Base-by-base conservation (phyloP, 2,329 filamentous ascomycete species). In the Pseudogymnoascus sp. region DNA sequence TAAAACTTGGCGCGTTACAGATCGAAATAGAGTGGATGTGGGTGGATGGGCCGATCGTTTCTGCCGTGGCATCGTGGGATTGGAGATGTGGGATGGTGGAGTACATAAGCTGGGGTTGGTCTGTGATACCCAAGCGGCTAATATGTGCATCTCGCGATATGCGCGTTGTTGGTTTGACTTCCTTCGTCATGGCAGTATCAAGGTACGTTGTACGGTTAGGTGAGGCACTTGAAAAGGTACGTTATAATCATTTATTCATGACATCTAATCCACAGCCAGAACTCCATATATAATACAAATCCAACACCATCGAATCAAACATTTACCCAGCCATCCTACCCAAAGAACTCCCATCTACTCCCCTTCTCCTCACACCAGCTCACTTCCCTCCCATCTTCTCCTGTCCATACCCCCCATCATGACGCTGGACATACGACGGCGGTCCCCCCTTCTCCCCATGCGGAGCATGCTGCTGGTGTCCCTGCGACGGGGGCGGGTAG, bases 21-120 rank as follows among this genome's bases (percentile, higher is more conserved):
- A 22, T 55, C 14, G 49, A 55, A 55, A 55, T 55, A 55, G 49
- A 52, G 25, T 55, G 49, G 45, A 16, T n/a, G n/a, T n/a, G 14
- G 5, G 8, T 52, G 45, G 45, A 30, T 16, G 5, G 8, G n/a
- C 9, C 16, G 25, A 33, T 33, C n/a, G 33, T 9, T 14, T 14
- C 33, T 14, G 25, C 28, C 28, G 49, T 55, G 25, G 49, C 25
- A 9, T 19, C 45, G 12, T 25, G n/a, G 49, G 49, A 55, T 55
- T 55, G 49, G 49, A 19, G n/a, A 30, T 52, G 14, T 25, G 14
- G 25, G 25, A 52, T 52, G 45, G 23, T 28, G 23, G 12, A 25
- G 14, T 25, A 28, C 7, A 7, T 9, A 28, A 42, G 19, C 19
- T 42, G 41, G 16, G 9, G 41, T 23, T 45, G 41, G 45, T n/a